Conservation (phyloP, 2,329 filamentous ascomycete genomes). For the Paraphoma chrysanthemicola region DNA sequence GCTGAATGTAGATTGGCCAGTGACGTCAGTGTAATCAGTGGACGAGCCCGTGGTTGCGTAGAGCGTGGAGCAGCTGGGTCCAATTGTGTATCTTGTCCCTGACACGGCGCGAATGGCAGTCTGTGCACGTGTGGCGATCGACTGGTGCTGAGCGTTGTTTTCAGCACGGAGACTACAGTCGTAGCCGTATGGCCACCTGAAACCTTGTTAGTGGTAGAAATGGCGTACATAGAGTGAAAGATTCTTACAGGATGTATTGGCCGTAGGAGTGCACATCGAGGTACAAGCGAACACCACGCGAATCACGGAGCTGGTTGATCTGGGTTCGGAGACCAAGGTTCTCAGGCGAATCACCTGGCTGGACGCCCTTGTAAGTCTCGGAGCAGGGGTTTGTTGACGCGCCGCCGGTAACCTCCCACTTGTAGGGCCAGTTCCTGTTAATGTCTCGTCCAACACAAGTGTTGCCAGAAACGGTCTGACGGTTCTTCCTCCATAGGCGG, state of each 20-base stretch:
- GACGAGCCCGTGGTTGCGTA: conserved; percentile 61
- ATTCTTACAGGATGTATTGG: conserved; percentile 38
- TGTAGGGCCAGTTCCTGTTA: conserved; percentile 50
- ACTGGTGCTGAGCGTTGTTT: conserved; percentile 58
- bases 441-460: conserved; percentile 46
- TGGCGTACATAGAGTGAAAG: too few species aligned
- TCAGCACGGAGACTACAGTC: conserved; percentile 57
- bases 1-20: conserved; percentile 51
- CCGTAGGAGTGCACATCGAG: conserved; percentile 69
- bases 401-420: conserved; percentile 43
- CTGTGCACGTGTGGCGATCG: conserved; percentile 56
- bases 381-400: conserved; percentile 47
- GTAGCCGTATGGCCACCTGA: conserved; percentile 62
- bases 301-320: conserved; percentile 46
- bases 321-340: conserved; percentile 53
- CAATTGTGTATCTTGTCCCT: conserved; percentile 52
- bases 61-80: conserved; percentile 65
- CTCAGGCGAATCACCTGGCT: conserved; percentile 43
- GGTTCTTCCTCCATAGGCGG: conserved; percentile 51
- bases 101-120: conserved; percentile 63
- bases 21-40: conserved; percentile 53
- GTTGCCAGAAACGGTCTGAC: conserved; percentile 39
- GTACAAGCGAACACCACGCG: conserved; percentile 63
- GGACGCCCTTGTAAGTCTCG: conserved; percentile 46
- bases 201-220: too few species aligned